Conservation (phyloP, 192 early-diverging fungal genomes). For the Jimgerdemannia lactiflua region DNA sequence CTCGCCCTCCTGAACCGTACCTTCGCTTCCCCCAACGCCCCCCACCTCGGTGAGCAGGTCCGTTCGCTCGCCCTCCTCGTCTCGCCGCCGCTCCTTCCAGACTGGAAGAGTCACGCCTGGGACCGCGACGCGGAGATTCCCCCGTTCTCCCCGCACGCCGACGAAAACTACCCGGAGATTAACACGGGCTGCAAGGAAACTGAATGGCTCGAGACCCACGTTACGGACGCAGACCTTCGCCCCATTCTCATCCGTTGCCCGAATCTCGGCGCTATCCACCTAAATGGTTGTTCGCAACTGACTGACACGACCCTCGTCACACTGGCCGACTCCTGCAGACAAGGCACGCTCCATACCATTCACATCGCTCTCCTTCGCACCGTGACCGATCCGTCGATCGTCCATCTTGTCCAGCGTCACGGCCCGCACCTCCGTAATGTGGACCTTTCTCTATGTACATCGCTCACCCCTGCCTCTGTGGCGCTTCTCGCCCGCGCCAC, state of each 20-base stretch:
- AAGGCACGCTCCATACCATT: background rate
- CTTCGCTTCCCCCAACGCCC: background rate
- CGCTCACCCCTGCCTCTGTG: background rate
- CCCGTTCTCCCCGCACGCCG: background rate
- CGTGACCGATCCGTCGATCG: background rate
- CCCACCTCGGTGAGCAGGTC: background rate
- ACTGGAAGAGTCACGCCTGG: background rate
- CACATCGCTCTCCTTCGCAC: background rate
- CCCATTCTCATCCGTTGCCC: background rate
- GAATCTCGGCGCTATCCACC: background rate
- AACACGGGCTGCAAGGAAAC: background rate
- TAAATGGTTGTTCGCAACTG: background rate
- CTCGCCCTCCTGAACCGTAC: background rate
- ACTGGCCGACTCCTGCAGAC: background rate
- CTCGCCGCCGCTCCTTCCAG: background rate
- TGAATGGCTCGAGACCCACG: background rate
- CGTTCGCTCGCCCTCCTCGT: background rate
- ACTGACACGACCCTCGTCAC: background rate
- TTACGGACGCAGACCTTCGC: background rate
- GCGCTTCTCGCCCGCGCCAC: background rate
- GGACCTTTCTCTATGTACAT: background rate
- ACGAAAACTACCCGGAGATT: conserved; percentile 2
- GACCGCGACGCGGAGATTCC: background rate
- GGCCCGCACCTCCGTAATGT: background rate
- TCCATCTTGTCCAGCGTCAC: background rate